Evolutionary conservation across 2,329 filamentous ascomycete species (phyloP).

Genomic region (Sporothrix brasiliensis): DNA sequence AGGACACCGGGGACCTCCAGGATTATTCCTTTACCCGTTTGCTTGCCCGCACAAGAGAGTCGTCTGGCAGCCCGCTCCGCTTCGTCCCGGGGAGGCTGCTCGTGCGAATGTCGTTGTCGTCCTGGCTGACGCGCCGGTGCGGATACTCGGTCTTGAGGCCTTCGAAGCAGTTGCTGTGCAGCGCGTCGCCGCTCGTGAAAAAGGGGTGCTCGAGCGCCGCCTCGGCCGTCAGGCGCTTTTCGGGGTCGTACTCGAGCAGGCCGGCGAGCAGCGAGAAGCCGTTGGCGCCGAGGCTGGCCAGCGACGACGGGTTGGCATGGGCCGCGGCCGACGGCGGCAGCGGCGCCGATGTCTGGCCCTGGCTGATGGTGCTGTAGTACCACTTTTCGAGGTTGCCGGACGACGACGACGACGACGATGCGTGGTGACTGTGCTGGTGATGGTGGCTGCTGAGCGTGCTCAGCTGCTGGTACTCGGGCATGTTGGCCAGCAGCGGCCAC

Average conservation of each 20-base stretch:
- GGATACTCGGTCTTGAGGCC: slow-evolving; percentile 88
- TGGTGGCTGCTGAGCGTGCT: slow-evolving; percentile 50
- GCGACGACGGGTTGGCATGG: slow-evolving; percentile 39
- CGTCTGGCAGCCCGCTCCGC: slow-evolving; percentile 81
- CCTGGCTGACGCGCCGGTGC: slow-evolving; percentile 83
- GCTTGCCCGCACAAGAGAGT: slow-evolving; percentile 64
- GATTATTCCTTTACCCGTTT: slow-evolving; percentile 63
- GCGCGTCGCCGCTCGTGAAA: slow-evolving; percentile 73
- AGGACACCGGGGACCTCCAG: slow-evolving; percentile 4
- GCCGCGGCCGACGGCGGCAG: slow-evolving; percentile 52
- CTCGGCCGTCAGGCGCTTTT: slow-evolving; percentile 82
- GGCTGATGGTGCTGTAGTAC: slow-evolving; percentile 73
- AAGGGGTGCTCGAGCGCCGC: slow-evolving; percentile 89
- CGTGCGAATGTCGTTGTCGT: slow-evolving; percentile 94
- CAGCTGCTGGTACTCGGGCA: slow-evolving; percentile 84
- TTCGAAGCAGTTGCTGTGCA: slow-evolving; percentile 86
- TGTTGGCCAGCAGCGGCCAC: slow-evolving; percentile 81
- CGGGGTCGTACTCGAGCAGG: slow-evolving; percentile 89
- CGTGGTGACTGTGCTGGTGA: slow-evolving; percentile 41
- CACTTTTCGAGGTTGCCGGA: slow-evolving; percentile 69
- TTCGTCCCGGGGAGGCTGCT: slow-evolving; percentile 89
- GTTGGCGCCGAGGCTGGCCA: slow-evolving; percentile 69
- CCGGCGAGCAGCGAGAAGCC: slow-evolving; percentile 81
- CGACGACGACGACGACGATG: slow-evolving; percentile 16
- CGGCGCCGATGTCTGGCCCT: slow-evolving; percentile 48